Base-by-base conservation (phyloP, 2,329 filamentous ascomycete genomes). In the Cladosporium sp. region DNA sequence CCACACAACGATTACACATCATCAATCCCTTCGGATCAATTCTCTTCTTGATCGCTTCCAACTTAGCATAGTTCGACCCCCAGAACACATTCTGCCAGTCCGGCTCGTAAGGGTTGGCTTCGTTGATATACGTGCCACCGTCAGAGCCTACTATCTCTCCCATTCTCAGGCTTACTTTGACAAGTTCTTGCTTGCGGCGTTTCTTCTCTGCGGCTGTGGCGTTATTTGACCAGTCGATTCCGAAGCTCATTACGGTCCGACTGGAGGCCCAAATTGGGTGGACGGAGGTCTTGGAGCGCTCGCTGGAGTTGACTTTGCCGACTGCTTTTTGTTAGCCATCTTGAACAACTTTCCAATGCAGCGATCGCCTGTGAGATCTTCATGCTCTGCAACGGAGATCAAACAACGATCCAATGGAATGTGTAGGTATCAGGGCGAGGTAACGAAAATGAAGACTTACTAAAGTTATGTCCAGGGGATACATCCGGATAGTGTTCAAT, bases 221-320 rank as follows among this genome's bases (percentile, higher is more conserved):
- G 18, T 44, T 44, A 17, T 44, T 11, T 8, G 42, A 29, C 42
- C 42, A 44, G 8, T 44, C 13, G 29, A 44, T 44, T 15, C 42
- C 42, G 18, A 19, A 44, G 11, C 42, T 44, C 42, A 44, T 36
- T 4, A 44, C 17, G 9, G 29, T 44, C 15, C 42, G 29, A n/a
- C 27, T 32, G 6, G 17, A 22, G 11, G 17, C 42, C 42, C 42
- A 44, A 7, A 44, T 44, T 5, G 42, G 29, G 12, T 44, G 42
- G 6, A 44, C 42, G 12, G 42, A 36, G 12, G 42, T 44, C 20
- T 36, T 36, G 29, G 29, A 24, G 29, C 29, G 42, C 3, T 44
- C 27, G 15, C 9, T 15, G 18, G 42, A 12, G 27, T 44, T 44
- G 18, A 44, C 29, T 30, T 44, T 44, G 17, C 42, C 42, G 42